These are phyloP conservation scores for Corinectria fuckeliana DNA, from an alignment of 2,329 filamentous ascomycete genomes.

Conservation along the genomic window DNA sequence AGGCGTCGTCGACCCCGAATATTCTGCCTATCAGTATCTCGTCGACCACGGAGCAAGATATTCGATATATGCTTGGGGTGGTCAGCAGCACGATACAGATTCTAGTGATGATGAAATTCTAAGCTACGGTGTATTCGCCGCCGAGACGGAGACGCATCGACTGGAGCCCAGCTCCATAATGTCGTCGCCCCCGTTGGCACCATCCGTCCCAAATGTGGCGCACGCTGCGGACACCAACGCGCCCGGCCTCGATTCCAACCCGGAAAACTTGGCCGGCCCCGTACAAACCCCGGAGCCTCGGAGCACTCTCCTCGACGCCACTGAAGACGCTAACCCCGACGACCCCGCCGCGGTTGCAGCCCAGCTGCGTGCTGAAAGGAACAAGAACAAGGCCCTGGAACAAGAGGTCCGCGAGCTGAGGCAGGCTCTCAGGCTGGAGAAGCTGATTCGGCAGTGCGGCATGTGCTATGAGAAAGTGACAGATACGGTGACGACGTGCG, in stretches of 20 bases:
- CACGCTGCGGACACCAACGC: background rate
- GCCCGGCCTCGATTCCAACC: background rate
- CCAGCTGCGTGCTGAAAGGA: background rate
- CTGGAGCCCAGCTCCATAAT: background rate
- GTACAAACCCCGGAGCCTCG: background rate
- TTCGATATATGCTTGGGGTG: too few relatives aligned
- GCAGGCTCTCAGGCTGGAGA: background rate
- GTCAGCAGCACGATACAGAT: too few relatives aligned
- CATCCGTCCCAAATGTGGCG: background rate
- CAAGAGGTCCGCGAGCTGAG: background rate
- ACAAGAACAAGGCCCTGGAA: background rate
- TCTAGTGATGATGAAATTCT: background rate
- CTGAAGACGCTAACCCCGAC: background rate
- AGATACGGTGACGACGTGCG: conserved; percentile 9
- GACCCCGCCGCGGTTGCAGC: background rate
- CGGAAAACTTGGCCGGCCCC: background rate
- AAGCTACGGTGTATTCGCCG: background rate
- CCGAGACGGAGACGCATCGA: background rate
- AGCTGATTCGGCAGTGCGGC: conserved; percentile 6
- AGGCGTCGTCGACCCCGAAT: too few relatives aligned
- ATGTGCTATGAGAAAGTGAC: conserved; percentile 16
- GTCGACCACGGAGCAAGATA: too few relatives aligned
- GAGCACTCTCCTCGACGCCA: background rate
- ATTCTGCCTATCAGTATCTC: too few relatives aligned
- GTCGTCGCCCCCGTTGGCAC: background rate